Evolutionary conservation across 306 rosid genomes (phyloP), one percentile per base, ranked within the genome.

Genomic region (Prunus kanzakura): DNA sequence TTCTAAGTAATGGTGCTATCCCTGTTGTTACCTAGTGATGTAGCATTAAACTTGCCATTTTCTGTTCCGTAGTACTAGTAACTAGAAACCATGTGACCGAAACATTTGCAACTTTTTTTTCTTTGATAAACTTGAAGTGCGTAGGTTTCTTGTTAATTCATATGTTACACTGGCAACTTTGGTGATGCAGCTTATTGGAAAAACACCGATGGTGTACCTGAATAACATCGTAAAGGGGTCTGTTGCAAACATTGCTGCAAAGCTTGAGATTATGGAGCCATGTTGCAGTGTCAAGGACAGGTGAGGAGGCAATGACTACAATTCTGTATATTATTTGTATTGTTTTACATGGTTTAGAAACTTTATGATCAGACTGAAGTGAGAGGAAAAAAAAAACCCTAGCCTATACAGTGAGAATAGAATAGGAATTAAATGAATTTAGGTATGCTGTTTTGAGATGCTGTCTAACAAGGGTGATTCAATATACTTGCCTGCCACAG

Each of bases 211-310:
- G 99, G 99, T 95, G 55, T 95, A 95, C 89, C 90, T 95, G 74
- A 95, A 95, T 76, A 89, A 71, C 49, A 85, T 90, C 10, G 91
- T 80, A 10, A 92, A 86, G 84, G 99, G 96, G 18, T 92, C 90
- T 16, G 89, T 92, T 47, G 97, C 99, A 52, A 95, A 87, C 77
- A 82, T 95, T 84, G 99, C 97, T 80, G 99, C 99, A 56, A 92
- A 95, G 87, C 99, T 95, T 80, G 99, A 95, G 90, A 90, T 92
- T 75, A 92, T 95, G 99, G 99, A 95, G 87, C 99, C 97, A 0
- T 95, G 99, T 82, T 95, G 99, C 73, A 95, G 99, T 86, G 99
- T 95, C 84, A 95, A 95, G 85, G 99, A 95, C 83, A 89, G 98
- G 98, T 94, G 62, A 80, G 83, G 79, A 77, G 68, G 67, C 58